A percentile compares a stretch with the other conserved stretches of the same genome.
Evolutionary conservation across 208 protist genomes (phyloP).

Genomic region (Leishmania lainsoni): DNA sequence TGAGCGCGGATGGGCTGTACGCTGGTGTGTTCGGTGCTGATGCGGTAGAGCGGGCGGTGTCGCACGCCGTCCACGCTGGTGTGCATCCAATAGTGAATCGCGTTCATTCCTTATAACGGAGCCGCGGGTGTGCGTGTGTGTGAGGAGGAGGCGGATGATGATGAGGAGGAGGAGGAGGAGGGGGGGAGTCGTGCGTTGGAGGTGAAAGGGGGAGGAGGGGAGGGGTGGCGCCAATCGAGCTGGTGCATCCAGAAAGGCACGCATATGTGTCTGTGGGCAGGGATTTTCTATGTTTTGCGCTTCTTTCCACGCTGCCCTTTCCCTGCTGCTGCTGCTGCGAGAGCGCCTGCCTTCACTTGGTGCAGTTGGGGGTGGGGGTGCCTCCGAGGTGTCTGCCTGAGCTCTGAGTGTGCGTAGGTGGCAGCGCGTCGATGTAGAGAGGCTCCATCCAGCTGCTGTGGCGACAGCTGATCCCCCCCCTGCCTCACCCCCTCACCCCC

Average conservation of each 20-base stretch:
- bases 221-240: no score
- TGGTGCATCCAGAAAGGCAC: not conserved
- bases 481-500: not conserved
- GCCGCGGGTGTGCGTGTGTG: not conserved
- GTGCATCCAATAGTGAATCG: conserved; percentile 18
- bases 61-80: conserved; percentile 10
- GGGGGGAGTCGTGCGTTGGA: no score
- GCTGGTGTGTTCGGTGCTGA: conserved; percentile 49
- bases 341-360: not conserved
- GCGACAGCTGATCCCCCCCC: not conserved
- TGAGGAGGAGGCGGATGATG: not conserved
- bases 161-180: not conserved
- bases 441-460: not conserved
- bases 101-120: not conserved
- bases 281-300: not conserved
- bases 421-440: not conserved
- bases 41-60: conserved; percentile 40
- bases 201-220: no score
- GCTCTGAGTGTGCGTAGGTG: not conserved
- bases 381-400: not conserved
- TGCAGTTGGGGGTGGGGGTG: not conserved
- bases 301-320: not conserved
- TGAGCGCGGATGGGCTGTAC: conserved; percentile 31
- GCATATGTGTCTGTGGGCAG: not conserved
- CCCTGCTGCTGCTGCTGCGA: not conserved